Evolutionary conservation across 2,329 filamentous ascomycete species (phyloP).

Genomic region (Monosporascus sp.): DNA sequence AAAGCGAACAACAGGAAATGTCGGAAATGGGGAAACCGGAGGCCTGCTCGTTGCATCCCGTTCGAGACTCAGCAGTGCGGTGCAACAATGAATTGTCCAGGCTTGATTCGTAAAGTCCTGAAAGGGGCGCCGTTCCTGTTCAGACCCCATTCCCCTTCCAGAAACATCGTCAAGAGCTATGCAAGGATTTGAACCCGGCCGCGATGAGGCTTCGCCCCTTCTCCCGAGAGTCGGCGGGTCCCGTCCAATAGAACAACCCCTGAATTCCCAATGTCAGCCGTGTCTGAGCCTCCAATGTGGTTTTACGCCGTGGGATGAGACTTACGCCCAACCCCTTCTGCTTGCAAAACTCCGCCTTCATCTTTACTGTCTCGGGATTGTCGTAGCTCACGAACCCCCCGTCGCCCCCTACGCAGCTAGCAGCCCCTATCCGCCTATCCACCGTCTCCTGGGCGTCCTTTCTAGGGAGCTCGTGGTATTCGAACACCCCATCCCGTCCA

Average conservation of each 20-base stretch:
- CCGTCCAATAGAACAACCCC: constrained; percentile 80
- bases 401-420: constrained; percentile 67
- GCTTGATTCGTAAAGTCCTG: too few relatives aligned
- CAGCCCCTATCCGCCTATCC: constrained; percentile 63
- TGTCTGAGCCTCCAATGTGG: background rate
- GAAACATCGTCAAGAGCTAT: constrained; percentile 32
- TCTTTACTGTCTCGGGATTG: constrained; percentile 67
- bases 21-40: too few relatives aligned
- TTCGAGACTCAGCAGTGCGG: too few relatives aligned
- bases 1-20: too few relatives aligned
- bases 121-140: too few relatives aligned
- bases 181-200: constrained; percentile 53
- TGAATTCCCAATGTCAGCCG: constrained; percentile 20
- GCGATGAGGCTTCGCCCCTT: constrained; percentile 53
- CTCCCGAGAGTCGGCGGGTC: constrained; percentile 62
- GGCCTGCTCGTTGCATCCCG: too few relatives aligned
- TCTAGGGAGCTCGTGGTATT: constrained; percentile 65
- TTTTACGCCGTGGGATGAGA: constrained; percentile 9
- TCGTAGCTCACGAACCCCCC: constrained; percentile 78
- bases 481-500: constrained; percentile 66
- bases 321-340: constrained; percentile 62
- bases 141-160: too few relatives aligned
- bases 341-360: constrained; percentile 70
- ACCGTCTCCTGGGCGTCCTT: constrained; percentile 58
- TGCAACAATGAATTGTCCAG: too few relatives aligned